Evolutionary conservation across 345 rosid species (phyloP).

Genomic region (Salix brachista): DNA sequence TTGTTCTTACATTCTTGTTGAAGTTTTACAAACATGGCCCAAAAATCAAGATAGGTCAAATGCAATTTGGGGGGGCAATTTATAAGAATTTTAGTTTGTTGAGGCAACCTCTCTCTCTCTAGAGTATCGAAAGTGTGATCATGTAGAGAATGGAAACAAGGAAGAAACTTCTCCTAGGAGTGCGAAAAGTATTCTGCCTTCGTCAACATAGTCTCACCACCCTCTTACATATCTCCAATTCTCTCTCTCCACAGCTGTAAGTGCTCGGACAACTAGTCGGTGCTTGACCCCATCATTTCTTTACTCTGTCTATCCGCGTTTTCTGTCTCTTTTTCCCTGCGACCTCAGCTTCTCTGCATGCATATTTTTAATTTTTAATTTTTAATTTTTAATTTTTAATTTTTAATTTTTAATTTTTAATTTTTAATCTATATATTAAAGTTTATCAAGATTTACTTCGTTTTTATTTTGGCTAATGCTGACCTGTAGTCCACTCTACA

Average conservation of each 20-base stretch:
- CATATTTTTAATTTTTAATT: no score
- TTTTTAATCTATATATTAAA: not conserved
- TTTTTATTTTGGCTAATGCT: constrained; percentile 12
- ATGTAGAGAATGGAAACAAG: not conserved
- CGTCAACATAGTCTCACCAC: not conserved
- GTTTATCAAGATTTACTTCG: not conserved
- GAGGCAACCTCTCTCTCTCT: not conserved
- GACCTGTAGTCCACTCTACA: constrained; percentile 45
- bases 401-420: no score
- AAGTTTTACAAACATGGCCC: not conserved
- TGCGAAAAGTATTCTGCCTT: not conserved
- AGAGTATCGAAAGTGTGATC: not conserved
- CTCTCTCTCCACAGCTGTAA: constrained; percentile 35
- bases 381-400: no score
- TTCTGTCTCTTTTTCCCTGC: constrained; percentile 12
- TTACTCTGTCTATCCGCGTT: constrained; percentile 30
- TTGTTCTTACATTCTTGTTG: not conserved
- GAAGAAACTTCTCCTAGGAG: not conserved
- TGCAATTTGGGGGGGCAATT: no score
- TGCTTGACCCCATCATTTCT: constrained; percentile 16
- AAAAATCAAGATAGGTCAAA: not conserved
- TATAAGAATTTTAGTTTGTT: not conserved
- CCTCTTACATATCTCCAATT: not conserved
- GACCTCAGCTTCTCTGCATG: no score
- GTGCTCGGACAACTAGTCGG: constrained; percentile 38